A percentile compares a stretch with the other conserved stretches of the same genome.
These are phyloP conservation scores for Singerocomus inundabilis DNA, from an alignment of 1,284 basidiomycete genomes.

Conservation along the genomic window DNA sequence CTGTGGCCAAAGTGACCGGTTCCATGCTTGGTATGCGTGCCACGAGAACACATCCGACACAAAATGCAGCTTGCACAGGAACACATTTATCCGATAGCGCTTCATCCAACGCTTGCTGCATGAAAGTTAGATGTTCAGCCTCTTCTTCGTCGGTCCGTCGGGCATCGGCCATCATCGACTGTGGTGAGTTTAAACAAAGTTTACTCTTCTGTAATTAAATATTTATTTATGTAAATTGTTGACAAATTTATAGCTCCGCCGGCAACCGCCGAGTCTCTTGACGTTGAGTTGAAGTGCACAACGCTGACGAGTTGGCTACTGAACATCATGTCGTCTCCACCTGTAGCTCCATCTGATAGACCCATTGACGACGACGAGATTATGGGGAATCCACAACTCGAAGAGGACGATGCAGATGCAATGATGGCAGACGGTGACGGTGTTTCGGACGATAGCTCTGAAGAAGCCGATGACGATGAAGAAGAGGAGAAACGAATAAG, in stretches of 20 bases:
- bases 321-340: slow-evolving; percentile 56
- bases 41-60: slow-evolving; percentile 88
- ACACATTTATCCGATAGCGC: slow-evolving; percentile 62
- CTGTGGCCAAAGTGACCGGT: slow-evolving; percentile 67
- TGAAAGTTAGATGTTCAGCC: slow-evolving; percentile 44
- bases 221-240: too few relatives aligned
- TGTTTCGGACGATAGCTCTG: slow-evolving; percentile 77
- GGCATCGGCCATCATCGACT: slow-evolving; percentile 7
- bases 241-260: slow-evolving; percentile 27
- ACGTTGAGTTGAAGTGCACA: slow-evolving; percentile 4
- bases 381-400: slow-evolving; percentile 52
- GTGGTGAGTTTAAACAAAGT: background rate
- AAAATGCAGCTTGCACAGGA: slow-evolving; percentile 83
- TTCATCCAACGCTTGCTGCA: slow-evolving; percentile 69
- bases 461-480: slow-evolving; percentile 81
- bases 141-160: slow-evolving; percentile 15
- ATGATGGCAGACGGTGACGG: slow-evolving; percentile 43
- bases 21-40: slow-evolving; percentile 39
- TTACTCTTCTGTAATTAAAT: too few relatives aligned
- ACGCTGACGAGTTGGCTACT: slow-evolving; percentile 15
- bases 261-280: slow-evolving; percentile 22
- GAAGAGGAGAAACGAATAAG: slow-evolving; percentile 73
- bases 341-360: slow-evolving; percentile 33
- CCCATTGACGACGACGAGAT: slow-evolving; percentile 49
- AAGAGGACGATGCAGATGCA: slow-evolving; percentile 54